A percentile compares a stretch with the other conserved stretches of the same genome.
phyloP scores from a whole-genome alignment of 1,139 yeast species.

The Candida smagusa region DNA sequence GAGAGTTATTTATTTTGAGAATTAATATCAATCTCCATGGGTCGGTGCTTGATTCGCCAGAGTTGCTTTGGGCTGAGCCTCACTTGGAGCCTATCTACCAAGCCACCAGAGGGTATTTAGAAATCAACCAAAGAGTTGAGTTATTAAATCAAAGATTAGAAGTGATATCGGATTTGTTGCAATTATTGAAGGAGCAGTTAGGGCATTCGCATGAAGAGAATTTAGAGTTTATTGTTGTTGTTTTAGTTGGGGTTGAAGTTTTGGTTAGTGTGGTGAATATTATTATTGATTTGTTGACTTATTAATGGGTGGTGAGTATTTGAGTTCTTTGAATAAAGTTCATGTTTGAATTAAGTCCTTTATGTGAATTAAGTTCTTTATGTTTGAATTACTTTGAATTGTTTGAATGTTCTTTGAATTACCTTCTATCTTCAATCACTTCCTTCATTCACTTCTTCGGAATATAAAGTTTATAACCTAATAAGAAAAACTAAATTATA shows the following conservation, averaged over 20 bases:
- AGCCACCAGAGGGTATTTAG: conserved; percentile 91
- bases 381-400: too few species aligned
- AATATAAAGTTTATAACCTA: too few species aligned
- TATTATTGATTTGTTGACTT: conserved; percentile 38
- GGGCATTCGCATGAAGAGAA: conserved; percentile 92
- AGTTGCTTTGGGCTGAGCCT: conserved; percentile 98
- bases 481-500: too few species aligned
- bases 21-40: conserved; percentile 93
- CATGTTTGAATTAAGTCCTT: too few species aligned
- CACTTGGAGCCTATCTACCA: conserved; percentile 95
- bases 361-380: too few species aligned
- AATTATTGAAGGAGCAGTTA: conserved; percentile 93
- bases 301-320: conserved; percentile 14
- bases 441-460: too few species aligned
- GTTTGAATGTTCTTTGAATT: too few species aligned
- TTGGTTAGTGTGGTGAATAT: conserved; percentile 80
- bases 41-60: conserved; percentile 92
- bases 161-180: conserved; percentile 87
- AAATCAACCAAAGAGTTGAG: conserved; percentile 89
- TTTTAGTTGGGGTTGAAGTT: conserved; percentile 90
- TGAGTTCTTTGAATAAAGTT: too few species aligned
- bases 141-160: conserved; percentile 86
- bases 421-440: too few species aligned
- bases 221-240: conserved; percentile 85
- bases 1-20: conserved; percentile 86